Base-by-base conservation (phyloP, 1,139 yeast genomes). In the Hyphopichia wangnamkhiaoensis region DNA sequence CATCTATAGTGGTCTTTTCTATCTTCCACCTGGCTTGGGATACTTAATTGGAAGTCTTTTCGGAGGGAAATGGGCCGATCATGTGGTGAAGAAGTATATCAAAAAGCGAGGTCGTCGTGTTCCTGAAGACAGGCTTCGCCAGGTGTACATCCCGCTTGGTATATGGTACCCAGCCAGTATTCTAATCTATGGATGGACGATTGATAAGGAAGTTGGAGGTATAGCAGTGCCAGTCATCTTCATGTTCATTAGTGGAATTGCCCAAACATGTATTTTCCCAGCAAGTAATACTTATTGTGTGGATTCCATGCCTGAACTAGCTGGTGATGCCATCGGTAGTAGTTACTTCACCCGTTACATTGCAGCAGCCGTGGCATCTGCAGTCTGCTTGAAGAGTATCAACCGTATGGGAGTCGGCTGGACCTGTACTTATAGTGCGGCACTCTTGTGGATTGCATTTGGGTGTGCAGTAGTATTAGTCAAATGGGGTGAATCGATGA, bases 251-350 rank as follows among this genome's bases (percentile, higher is more conserved):
- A 62, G 67, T 30, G 82, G 80, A 0, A 45, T 75, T 17, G 74
- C 74, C 1, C 82, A 78, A 51, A 74, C 80, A 0, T 59, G 71
- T 26, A 55, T 68, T 9, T 78, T 75, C 47, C 80, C 82, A 1
- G 67, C 76, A 15, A 51, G 73, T 18, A 78, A 78, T 48, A 68
- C 81, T 6, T 78, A 78, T 48, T 76, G 82, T 54, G 77, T 76
- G 12, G 83, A 78, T 50, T 70, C 76, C 2, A 64, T 77, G 69
- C 81, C 82, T 2, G 67, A 71, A 34, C 50, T 76, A 30, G 68
- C 68, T 24, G 79, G 82, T 15, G 80, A 74, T 48, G 80, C 77
- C 1, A 70, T 78, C 32, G 79, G 74, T 0, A 70, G 76, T 13
- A 77, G 77, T 47, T 78, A 78, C 42, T 67, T 74, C 39, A 58